phyloP scores from a whole-genome alignment of 2,329 filamentous ascomycete genomes.

The Fusarium sp. region DNA sequence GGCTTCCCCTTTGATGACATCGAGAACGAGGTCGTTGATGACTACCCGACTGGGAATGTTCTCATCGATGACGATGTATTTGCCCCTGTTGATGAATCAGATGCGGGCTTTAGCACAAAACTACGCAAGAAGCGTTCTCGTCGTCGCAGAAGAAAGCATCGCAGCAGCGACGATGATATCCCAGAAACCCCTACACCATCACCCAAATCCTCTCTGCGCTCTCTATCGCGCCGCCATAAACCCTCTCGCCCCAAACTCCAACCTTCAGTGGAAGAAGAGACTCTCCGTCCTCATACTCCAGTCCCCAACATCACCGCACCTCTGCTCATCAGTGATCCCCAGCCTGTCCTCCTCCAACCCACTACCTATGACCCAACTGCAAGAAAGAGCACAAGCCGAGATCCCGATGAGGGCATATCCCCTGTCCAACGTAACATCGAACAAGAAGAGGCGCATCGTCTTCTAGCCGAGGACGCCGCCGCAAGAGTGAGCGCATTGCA shows the following conservation, averaged over 20 bases:
- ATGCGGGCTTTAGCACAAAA: slow-evolving; percentile 58
- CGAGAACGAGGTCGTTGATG: slow-evolving; percentile 48
- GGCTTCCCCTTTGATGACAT: slow-evolving; percentile 53
- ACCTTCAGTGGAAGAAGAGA: slow-evolving; percentile 42
- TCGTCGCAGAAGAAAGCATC: slow-evolving; percentile 54
- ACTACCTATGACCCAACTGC: slow-evolving; percentile 64
- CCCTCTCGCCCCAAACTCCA: slow-evolving; percentile 42
- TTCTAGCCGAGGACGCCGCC: slow-evolving; percentile 67
- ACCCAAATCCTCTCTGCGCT: slow-evolving; percentile 34
- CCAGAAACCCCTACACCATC: slow-evolving; percentile 33
- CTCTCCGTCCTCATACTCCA: slow-evolving; percentile 44
- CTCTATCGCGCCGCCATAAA: slow-evolving; percentile 42
- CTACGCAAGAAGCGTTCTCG: slow-evolving; percentile 58
- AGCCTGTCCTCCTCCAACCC: slow-evolving; percentile 66
- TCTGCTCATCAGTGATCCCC: slow-evolving; percentile 60
- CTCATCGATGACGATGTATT: slow-evolving; percentile 25
- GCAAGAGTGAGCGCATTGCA: slow-evolving; percentile 65
- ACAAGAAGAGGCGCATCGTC: slow-evolving; percentile 65
- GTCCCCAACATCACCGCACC: slow-evolving; percentile 60
- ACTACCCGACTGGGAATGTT: slow-evolving; percentile 46
- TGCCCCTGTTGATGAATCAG: slow-evolving; percentile 34
- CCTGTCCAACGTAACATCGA: slow-evolving; percentile 68
- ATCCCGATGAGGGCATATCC: slow-evolving; percentile 60
- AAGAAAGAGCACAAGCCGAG: slow-evolving; percentile 26
- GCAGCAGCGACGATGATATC: slow-evolving; percentile 44